phyloP scores from a whole-genome alignment of 768 basidiomycete genomes.

The Russula vinacea region DNA sequence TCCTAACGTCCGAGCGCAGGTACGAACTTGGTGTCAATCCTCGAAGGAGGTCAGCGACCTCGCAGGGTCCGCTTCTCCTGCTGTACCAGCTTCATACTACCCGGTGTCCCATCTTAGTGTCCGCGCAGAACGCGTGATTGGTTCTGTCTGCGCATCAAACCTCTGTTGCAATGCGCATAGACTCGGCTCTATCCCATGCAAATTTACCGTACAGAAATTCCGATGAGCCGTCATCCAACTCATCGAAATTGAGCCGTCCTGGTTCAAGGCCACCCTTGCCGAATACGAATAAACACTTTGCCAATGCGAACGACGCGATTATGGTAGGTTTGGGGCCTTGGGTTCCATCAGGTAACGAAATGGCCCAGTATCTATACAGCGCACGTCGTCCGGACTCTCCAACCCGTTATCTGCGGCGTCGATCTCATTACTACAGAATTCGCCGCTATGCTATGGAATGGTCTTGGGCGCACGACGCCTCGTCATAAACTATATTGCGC shows the following conservation, averaged over 20 bases:
- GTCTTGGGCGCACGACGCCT: too few species aligned
- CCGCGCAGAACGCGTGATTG: too few species aligned
- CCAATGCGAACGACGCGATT: conserved; percentile 33
- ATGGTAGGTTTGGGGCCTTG: conserved; percentile 35
- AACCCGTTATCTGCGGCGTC: conserved; percentile 36
- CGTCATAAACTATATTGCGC: too few species aligned
- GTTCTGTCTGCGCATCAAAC: not conserved
- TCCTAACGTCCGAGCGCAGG: too few species aligned
- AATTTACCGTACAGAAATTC: conserved; percentile 44
- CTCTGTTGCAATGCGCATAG: not conserved
- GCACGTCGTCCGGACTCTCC: too few species aligned
- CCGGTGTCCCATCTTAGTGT: too few species aligned
- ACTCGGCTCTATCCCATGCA: conserved; percentile 22
- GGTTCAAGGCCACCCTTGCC: too few species aligned
- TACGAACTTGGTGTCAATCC: too few species aligned
- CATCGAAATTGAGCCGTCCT: conserved; percentile 42
- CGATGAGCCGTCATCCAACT: conserved; percentile 45
- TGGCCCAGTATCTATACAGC: conserved; percentile 45
- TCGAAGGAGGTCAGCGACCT: too few species aligned
- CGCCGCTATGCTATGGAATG: conserved; percentile 36
- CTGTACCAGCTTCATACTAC: too few species aligned
- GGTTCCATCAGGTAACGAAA: conserved; percentile 29
- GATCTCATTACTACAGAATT: conserved; percentile 36
- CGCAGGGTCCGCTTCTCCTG: too few species aligned
- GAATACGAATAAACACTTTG: too few species aligned